These are phyloP conservation scores for Pichia heedii DNA, from an alignment of 805 yeast species.

Conservation along the genomic window DNA sequence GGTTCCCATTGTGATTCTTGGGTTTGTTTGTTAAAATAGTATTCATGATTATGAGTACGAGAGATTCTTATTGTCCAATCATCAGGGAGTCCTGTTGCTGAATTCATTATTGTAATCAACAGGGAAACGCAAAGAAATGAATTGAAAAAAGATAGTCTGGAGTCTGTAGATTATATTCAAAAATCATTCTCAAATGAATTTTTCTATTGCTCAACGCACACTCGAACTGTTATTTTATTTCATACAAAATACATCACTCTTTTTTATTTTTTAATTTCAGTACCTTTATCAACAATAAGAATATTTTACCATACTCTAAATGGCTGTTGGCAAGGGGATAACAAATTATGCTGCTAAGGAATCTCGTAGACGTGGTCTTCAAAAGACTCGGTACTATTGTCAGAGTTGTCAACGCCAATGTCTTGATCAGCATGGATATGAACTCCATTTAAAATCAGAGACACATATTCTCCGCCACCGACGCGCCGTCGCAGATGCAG, in stretches of 20 bases:
- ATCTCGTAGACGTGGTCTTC: constrained; percentile 78
- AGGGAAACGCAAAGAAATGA: constrained; percentile 65
- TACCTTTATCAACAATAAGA: too few relatives aligned
- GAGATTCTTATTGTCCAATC: constrained; percentile 80
- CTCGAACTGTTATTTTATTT: too few relatives aligned
- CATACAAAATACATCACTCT: too few relatives aligned
- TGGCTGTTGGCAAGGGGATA: constrained; percentile 5
- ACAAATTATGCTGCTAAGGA: constrained; percentile 32
- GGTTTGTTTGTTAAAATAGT: constrained; percentile 63
- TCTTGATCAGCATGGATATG: constrained; percentile 91
- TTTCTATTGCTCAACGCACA: too few relatives aligned
- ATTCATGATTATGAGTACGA: constrained; percentile 74
- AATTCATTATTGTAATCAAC: constrained; percentile 34
- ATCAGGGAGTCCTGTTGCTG: constrained; percentile 69
- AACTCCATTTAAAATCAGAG: constrained; percentile 79
- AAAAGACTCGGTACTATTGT: constrained; percentile 80
- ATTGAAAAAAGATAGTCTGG: background rate
- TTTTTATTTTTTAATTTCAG: too few relatives aligned
- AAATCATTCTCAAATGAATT: too few relatives aligned
- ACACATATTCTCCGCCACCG: constrained; percentile 57
- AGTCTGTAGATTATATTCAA: too few relatives aligned
- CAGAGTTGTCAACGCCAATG: constrained; percentile 91
- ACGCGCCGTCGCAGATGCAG: constrained; percentile 34
- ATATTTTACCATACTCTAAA: background rate
- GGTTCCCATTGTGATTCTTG: constrained; percentile 84